These are phyloP conservation scores for Cyclaneusma minus DNA, from an alignment of 2,329 filamentous ascomycete genomes.

Conservation along the genomic window DNA sequence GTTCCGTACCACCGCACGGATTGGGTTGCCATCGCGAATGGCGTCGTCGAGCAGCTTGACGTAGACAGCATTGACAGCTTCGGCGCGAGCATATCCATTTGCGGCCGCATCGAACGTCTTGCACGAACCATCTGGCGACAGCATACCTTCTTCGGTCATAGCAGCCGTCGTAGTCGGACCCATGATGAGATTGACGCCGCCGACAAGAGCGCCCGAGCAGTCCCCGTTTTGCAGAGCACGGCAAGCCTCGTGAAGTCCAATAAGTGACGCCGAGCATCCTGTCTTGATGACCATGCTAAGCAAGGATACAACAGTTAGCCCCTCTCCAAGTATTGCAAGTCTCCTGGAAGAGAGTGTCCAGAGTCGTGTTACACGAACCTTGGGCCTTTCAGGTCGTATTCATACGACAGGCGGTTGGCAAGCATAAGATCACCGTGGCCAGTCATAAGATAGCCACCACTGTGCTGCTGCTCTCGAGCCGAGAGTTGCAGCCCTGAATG, in stretches of 20 bases:
- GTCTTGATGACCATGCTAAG: slow-evolving; percentile 19
- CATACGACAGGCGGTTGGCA: slow-evolving; percentile 18
- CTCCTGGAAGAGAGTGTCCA: too few species aligned
- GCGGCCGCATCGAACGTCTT: slow-evolving; percentile 33
- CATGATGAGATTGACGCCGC: slow-evolving; percentile 5
- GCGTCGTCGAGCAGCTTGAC: slow-evolving; percentile 32
- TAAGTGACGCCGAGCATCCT: slow-evolving; percentile 26
- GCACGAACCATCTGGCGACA: slow-evolving; percentile 27
- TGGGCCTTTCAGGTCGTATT: slow-evolving; percentile 19
- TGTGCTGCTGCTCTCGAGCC: too few species aligned
- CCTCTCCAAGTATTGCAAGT: too few species aligned
- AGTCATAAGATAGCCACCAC: too few species aligned
- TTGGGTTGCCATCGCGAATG: slow-evolving; percentile 37
- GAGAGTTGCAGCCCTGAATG: too few species aligned
- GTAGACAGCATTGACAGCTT: slow-evolving; percentile 33
- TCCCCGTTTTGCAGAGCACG: slow-evolving; percentile 23
- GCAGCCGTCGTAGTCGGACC: slow-evolving; percentile 3
- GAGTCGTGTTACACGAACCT: slow-evolving; percentile 14
- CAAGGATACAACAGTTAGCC: slow-evolving; percentile 39
- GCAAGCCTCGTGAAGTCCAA: slow-evolving; percentile 24
- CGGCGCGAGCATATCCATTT: slow-evolving; percentile 41
- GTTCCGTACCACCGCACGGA: slow-evolving; percentile 35
- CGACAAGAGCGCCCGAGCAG: slow-evolving; percentile 14
- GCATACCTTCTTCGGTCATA: slow-evolving; percentile 22
- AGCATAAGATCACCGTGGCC: too few species aligned